Percentiles rank a stretch among this genome's conserved stretches.
Conservation (phyloP, 306 rosid species). For the Sicyos edulis region DNA sequence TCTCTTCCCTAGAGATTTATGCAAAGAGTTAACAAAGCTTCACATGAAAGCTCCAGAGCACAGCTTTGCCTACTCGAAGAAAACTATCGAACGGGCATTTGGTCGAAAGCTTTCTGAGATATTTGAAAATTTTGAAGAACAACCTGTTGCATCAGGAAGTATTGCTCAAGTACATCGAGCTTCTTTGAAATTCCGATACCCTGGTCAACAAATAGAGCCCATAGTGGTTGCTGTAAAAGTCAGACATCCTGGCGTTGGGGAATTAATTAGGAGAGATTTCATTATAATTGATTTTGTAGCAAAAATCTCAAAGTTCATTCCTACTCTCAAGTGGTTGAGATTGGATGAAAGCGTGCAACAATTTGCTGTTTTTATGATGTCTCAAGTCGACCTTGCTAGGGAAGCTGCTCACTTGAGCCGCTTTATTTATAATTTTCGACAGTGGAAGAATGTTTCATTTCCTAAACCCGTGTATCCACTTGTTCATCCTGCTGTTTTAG, state of each 20-base stretch:
- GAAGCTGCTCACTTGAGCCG: conserved; percentile 99
- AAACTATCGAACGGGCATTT: conserved; percentile 84
- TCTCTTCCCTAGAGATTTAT: conserved; percentile 92
- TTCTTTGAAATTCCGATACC: conserved; percentile 66
- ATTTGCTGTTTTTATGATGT: conserved; percentile 99
- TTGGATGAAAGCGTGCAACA: conserved; percentile 99
- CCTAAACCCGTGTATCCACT: conserved; percentile 97
- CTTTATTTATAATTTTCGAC: conserved; percentile 79
- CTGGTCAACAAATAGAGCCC: conserved; percentile 82
- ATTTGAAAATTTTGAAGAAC: conserved; percentile 88
- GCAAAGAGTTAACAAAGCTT: conserved; percentile 74
- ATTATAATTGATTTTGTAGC: conserved; percentile 68
- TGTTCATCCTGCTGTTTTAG: conserved; percentile 96
- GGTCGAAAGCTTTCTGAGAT: conserved; percentile 79
- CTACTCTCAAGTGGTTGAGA: conserved; percentile 87
- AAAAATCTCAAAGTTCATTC: conserved; percentile 63
- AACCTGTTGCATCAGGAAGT: conserved; percentile 96
- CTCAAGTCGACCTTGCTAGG: conserved; percentile 98
- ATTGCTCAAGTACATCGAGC: conserved; percentile 99
- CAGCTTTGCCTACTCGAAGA: conserved; percentile 80
- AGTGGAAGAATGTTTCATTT: conserved; percentile 92
- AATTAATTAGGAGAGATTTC: conserved; percentile 94
- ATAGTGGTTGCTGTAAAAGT: conserved; percentile 87
- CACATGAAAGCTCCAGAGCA: conserved; percentile 96
- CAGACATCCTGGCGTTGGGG: conserved; percentile 98